Percentiles rank a stretch among this genome's conserved stretches.
Conservation (phyloP, 345 rosid species). For the Iberis pinnata region DNA sequence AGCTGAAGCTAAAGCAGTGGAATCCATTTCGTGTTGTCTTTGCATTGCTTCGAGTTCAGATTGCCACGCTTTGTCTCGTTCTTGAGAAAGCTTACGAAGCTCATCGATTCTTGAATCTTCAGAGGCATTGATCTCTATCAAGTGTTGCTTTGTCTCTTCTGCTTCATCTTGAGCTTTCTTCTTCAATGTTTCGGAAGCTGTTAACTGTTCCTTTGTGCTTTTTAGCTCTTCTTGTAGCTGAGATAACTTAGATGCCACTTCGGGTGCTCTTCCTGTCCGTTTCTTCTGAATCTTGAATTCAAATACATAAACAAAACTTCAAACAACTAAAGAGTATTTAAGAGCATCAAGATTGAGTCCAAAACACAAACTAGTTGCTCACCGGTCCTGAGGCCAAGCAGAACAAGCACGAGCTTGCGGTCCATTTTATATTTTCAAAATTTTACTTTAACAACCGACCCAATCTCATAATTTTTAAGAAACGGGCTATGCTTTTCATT, state of each 20-base stretch:
- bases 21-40: conserved; percentile 75
- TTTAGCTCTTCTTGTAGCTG: conserved; percentile 81
- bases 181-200: conserved; percentile 58
- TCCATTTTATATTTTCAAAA: too few relatives aligned
- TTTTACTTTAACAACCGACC: too few relatives aligned
- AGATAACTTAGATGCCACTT: conserved; percentile 57
- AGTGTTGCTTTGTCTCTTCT: conserved; percentile 66
- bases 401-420: too few relatives aligned
- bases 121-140: conserved; percentile 62
- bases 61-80: conserved; percentile 87
- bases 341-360: not conserved
- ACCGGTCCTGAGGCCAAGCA: too few relatives aligned
- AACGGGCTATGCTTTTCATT: too few relatives aligned
- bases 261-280: conserved; percentile 43
- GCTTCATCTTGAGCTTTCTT: conserved; percentile 68
- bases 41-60: conserved; percentile 95
- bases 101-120: conserved; percentile 77
- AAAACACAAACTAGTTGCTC: too few relatives aligned
- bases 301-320: conserved; percentile 11
- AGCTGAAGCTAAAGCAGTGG: conserved; percentile 67
- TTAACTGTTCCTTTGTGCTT: conserved; percentile 69
- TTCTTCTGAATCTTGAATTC: conserved; percentile 43
- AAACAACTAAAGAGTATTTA: not conserved
- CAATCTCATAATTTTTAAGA: too few relatives aligned
- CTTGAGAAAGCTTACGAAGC: conserved; percentile 76